Percentiles rank a stretch among this genome's conserved stretches.
Evolutionary conservation across 148 eudicot genomes (phyloP).

Genomic region (Talinum fruticosum): DNA sequence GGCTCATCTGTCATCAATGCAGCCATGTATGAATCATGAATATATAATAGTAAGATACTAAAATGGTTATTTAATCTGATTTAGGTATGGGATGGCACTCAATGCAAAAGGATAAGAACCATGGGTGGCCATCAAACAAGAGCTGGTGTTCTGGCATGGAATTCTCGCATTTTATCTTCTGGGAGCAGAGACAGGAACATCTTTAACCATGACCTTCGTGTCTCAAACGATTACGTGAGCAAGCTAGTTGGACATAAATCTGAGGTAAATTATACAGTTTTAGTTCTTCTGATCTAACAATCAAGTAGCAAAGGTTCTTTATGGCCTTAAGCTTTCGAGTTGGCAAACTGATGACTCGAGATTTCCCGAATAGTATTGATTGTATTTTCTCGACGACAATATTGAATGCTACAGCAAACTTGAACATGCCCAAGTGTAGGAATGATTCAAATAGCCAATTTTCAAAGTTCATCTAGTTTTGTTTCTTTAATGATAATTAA

Average conservation of each 20-base stretch:
- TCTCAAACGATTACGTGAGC: constrained; percentile 71
- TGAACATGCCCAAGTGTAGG: neutral
- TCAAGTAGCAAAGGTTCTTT: neutral
- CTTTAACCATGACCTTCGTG: constrained; percentile 94
- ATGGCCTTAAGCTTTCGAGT: no score
- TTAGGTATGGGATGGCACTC: constrained; percentile 95
- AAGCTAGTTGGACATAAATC: constrained; percentile 96
- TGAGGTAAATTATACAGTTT: constrained; percentile 47
- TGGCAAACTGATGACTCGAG: neutral
- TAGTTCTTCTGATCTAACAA: neutral
- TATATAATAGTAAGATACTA: no score
- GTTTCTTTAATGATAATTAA: neutral
- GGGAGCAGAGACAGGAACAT: constrained; percentile 97
- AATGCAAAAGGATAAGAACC: constrained; percentile 79
- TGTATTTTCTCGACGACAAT: neutral
- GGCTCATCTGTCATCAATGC: neutral
- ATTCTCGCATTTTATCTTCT: constrained; percentile 83
- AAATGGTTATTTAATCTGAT: neutral
- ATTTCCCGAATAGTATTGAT: neutral
- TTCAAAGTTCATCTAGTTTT: no score
- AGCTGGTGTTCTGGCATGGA: constrained; percentile 95
- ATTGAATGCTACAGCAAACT: neutral
- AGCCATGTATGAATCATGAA: no score
- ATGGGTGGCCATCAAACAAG: constrained; percentile 94
- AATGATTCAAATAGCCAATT: no score